phyloP scores from a whole-genome alignment of 371 early-diverging fungal species.

The Mortierella sp. region DNA sequence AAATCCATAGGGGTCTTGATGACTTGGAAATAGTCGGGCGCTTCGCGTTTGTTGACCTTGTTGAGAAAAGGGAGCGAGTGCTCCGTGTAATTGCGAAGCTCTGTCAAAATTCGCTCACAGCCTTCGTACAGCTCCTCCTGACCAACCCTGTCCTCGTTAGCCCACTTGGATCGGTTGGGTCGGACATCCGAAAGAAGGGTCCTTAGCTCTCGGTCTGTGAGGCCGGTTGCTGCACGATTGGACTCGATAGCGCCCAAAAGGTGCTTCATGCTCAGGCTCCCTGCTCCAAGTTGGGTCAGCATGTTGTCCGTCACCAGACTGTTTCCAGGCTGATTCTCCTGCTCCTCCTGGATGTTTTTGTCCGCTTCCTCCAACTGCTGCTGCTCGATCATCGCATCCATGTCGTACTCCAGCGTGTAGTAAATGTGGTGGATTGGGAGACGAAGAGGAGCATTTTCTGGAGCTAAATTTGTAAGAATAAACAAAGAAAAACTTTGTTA shows the following conservation, averaged over 20 bases:
- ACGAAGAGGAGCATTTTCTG: slow-evolving; percentile 19
- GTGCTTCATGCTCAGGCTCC: slow-evolving; percentile 77
- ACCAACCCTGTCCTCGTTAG: slow-evolving; percentile 88
- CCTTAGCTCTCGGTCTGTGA: slow-evolving; percentile 82
- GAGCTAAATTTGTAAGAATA: not conserved
- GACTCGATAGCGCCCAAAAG: slow-evolving; percentile 85
- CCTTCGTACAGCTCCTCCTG: slow-evolving; percentile 95
- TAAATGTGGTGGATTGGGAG: slow-evolving; percentile 79
- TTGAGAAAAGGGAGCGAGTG: slow-evolving; percentile 92
- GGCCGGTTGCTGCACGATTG: slow-evolving; percentile 71
- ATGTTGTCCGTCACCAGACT: slow-evolving; percentile 64
- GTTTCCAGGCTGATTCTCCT: slow-evolving; percentile 58
- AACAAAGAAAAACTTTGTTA: not conserved
- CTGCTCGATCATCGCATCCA: slow-evolving; percentile 76
- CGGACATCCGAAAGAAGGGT: slow-evolving; percentile 86
- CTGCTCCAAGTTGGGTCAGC: slow-evolving; percentile 64
- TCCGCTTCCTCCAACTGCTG: slow-evolving; percentile 70
- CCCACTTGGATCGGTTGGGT: slow-evolving; percentile 93
- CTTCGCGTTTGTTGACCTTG: slow-evolving; percentile 94
- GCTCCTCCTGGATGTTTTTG: slow-evolving; percentile 65
- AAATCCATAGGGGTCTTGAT: slow-evolving; percentile 96
- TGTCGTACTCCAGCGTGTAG: slow-evolving; percentile 85
- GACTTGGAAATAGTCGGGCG: slow-evolving; percentile 95
- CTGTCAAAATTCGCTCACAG: slow-evolving; percentile 86
- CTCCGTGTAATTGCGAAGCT: slow-evolving; percentile 84